These are phyloP conservation scores for Capronia coronata DNA, from an alignment of 2,329 filamentous ascomycete species.

Conservation along the genomic window DNA sequence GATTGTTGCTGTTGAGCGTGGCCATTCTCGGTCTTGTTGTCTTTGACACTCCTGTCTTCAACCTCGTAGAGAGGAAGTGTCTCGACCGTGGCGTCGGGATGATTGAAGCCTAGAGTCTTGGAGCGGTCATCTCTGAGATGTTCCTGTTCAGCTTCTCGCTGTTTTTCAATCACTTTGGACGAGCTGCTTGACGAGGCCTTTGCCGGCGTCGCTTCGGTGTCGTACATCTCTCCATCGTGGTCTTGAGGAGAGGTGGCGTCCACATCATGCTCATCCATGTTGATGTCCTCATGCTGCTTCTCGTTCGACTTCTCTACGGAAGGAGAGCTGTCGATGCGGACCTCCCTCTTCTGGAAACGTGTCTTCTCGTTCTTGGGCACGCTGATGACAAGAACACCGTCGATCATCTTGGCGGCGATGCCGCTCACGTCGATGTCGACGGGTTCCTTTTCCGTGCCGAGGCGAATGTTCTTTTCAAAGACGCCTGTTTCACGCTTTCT, in stretches of 20 bases:
- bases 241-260: slow-evolving; percentile 37
- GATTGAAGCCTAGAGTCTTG: slow-evolving; percentile 30
- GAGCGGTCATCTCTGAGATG: slow-evolving; percentile 24
- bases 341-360: slow-evolving; percentile 48
- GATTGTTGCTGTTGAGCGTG: too few relatives aligned
- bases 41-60: slow-evolving; percentile 22
- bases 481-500: slow-evolving; percentile 67
- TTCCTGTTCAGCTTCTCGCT: slow-evolving; percentile 23
- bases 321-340: slow-evolving; percentile 20
- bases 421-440: slow-evolving; percentile 59
- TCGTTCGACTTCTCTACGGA: slow-evolving; percentile 8
- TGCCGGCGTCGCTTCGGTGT: slow-evolving; percentile 9
- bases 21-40: slow-evolving; percentile 23
- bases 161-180: slow-evolving; percentile 21
- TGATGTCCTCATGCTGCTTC: slow-evolving; percentile 30
- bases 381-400: slow-evolving; percentile 69
- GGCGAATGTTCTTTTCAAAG: slow-evolving; percentile 63
- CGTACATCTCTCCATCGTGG: slow-evolving; percentile 30
- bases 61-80: slow-evolving; percentile 24
- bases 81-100: slow-evolving; percentile 20
- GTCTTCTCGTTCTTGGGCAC: slow-evolving; percentile 66
- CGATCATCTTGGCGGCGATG: slow-evolving; percentile 70
- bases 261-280: slow-evolving; percentile 34
- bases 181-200: slow-evolving; percentile 4
- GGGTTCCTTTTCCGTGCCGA: slow-evolving; percentile 48